A percentile compares a stretch with the other conserved stretches of the same genome.
phyloP scores from a whole-genome alignment of 2,329 filamentous ascomycete genomes.

The Paraconiothyrium sp. region DNA sequence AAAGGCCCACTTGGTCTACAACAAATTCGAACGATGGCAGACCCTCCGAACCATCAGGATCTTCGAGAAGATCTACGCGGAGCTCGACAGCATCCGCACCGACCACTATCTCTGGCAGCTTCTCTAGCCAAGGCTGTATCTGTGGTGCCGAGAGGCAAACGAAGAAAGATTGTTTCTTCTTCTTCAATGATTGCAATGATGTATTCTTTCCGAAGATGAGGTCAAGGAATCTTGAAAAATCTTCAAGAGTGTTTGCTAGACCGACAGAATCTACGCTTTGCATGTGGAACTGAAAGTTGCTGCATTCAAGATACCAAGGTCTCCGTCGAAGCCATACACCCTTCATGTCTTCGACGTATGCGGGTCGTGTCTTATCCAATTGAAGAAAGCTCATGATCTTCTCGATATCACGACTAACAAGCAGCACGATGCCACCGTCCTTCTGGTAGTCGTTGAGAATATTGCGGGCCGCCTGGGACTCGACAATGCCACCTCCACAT shows the following conservation, averaged over 20 bases:
- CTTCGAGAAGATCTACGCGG: constrained; percentile 87
- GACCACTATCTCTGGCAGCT: constrained; percentile 77
- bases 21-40: constrained; percentile 78
- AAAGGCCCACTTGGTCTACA: constrained; percentile 79
- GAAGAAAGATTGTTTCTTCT: constrained; percentile 83
- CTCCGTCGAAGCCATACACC: constrained; percentile 89
- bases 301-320: constrained; percentile 90
- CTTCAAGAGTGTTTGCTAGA: constrained; percentile 65
- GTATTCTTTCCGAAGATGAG: constrained; percentile 70
- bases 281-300: constrained; percentile 93
- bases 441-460: constrained; percentile 77
- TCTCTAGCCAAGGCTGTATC: constrained; percentile 68
- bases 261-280: constrained; percentile 66
- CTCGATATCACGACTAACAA: constrained; percentile 87
- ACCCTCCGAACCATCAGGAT: constrained; percentile 67
- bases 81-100: constrained; percentile 94
- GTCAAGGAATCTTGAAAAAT: constrained; percentile 78
- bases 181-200: constrained; percentile 67
- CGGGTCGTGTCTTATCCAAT: constrained; percentile 88
- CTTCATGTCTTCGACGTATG: constrained; percentile 92
- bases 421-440: constrained; percentile 81
- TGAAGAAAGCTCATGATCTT: constrained; percentile 89
- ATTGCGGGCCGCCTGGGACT: constrained; percentile 80
- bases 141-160: constrained; percentile 87
- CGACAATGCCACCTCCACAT: constrained; percentile 92